A percentile compares a stretch with the other conserved stretches of the same genome.
Evolutionary conservation across 805 yeast species (phyloP).

Genomic region (Sugiyamaella lignohabitans): DNA sequence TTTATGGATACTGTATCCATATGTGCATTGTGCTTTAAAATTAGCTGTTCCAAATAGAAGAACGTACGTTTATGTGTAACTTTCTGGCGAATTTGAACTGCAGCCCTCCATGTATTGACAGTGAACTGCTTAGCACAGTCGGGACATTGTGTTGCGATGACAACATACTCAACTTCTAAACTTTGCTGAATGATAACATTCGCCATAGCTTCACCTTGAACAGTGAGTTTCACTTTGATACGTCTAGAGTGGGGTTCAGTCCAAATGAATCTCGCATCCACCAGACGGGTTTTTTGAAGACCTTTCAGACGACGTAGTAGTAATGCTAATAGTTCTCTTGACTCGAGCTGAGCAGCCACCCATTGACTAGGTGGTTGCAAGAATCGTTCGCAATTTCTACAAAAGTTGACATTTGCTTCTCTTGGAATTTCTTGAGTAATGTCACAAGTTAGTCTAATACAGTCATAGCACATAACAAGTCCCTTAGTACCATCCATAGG

Average conservation of each 20-base stretch:
- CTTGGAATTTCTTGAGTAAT: slow-evolving; percentile 92
- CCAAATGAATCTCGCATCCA: slow-evolving; percentile 93
- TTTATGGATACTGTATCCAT: slow-evolving; percentile 84
- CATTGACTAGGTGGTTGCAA: slow-evolving; percentile 93
- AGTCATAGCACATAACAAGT: slow-evolving; percentile 92
- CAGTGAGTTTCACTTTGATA: slow-evolving; percentile 77
- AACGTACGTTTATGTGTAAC: slow-evolving; percentile 93
- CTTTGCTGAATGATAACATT: slow-evolving; percentile 88
- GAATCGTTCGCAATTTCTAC: slow-evolving; percentile 95
- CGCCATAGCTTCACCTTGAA: slow-evolving; percentile 90
- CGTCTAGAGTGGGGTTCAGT: slow-evolving; percentile 97
- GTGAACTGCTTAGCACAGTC: slow-evolving; percentile 96
- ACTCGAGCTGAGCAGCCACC: slow-evolving; percentile 85
- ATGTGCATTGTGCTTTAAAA: slow-evolving; percentile 85
- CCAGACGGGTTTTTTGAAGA: slow-evolving; percentile 73
- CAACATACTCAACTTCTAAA: slow-evolving; percentile 90
- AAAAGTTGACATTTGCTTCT: slow-evolving; percentile 77
- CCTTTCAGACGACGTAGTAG: slow-evolving; percentile 87
- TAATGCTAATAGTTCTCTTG: slow-evolving; percentile 85
- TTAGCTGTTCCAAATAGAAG: slow-evolving; percentile 84
- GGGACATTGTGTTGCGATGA: slow-evolving; percentile 91
- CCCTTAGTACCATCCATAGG: slow-evolving; percentile 95
- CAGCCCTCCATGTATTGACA: slow-evolving; percentile 91
- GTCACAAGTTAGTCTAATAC: slow-evolving; percentile 89
- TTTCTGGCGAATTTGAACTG: slow-evolving; percentile 94